These are phyloP conservation scores for Verticillium dahliae DNA, from an alignment of 2,329 filamentous ascomycete genomes.

Conservation along the genomic window DNA sequence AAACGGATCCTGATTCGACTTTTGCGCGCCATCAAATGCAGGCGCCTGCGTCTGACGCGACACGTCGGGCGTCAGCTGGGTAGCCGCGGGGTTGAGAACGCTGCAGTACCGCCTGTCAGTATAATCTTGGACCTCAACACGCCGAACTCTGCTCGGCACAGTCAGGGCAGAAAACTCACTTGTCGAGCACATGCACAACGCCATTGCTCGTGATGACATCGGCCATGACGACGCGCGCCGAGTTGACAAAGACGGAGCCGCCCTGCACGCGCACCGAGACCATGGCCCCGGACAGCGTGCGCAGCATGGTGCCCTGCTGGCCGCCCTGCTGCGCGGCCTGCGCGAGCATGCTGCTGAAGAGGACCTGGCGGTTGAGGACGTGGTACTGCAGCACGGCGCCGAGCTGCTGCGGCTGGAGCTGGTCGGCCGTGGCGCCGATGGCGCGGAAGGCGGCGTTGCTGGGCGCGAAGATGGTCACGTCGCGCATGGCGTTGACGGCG, in stretches of 20 bases:
- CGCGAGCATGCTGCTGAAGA: constrained; percentile 45
- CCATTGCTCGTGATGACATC: constrained; percentile 48
- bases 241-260: constrained; percentile 35
- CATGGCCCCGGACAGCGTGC: constrained; percentile 49
- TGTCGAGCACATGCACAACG: constrained; percentile 52
- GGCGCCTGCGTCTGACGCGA: constrained; percentile 37
- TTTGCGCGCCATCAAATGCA: constrained; percentile 47
- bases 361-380: constrained; percentile 45
- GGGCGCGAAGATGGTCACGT: constrained; percentile 52
- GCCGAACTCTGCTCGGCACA: too few relatives aligned
- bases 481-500: constrained; percentile 26
- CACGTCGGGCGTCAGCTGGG: constrained; percentile 31
- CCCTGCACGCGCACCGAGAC: constrained; percentile 43
- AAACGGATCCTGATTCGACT: constrained; percentile 41
- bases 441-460: constrained; percentile 39
- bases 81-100: constrained; percentile 51
- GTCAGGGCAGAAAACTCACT: constrained; percentile 33
- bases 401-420: constrained; percentile 13
- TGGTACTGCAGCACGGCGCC: constrained; percentile 48
- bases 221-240: constrained; percentile 41
- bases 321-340: constrained; percentile 35
- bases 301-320: constrained; percentile 45
- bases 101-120: constrained; percentile 15
- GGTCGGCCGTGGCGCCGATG: constrained; percentile 27
- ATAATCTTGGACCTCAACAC: constrained; percentile 20